phyloP scores from a whole-genome alignment of 331 rosid species.

The Pyracantha coccinea region DNA sequence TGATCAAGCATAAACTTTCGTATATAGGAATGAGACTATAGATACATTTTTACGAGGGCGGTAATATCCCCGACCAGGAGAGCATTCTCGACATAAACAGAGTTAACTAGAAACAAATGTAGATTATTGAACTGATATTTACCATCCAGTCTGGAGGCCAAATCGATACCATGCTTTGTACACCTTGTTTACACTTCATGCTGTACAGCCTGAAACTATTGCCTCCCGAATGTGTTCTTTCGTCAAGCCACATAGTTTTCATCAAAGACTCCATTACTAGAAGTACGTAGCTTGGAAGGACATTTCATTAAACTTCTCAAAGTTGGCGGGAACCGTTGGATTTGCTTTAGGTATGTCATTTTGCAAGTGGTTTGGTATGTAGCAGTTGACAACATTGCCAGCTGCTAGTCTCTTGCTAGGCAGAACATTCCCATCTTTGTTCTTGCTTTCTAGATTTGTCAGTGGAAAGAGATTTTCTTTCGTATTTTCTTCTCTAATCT shows the following conservation, averaged over 20 bases:
- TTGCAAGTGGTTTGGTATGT: constrained; percentile 22
- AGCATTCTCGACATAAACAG: neutral
- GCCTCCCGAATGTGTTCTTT: neutral
- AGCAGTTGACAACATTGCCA: constrained; percentile 11
- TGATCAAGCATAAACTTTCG: neutral
- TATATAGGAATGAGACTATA: constrained; percentile 9
- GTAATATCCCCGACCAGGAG: constrained; percentile 14
- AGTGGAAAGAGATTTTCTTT: constrained; percentile 26
- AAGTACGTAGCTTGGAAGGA: constrained; percentile 25
- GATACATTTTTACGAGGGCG: constrained; percentile 1
- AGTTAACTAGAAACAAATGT: neutral
- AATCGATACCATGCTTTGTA: neutral
- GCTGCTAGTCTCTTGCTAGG: constrained; percentile 12
- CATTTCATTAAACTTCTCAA: constrained; percentile 30
- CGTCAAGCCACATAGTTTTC: neutral
- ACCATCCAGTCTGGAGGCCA: neutral
- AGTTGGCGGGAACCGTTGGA: constrained; percentile 19
- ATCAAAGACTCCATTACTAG: neutral
- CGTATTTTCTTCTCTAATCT: constrained; percentile 25
- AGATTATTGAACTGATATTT: neutral
- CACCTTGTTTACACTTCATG: neutral
- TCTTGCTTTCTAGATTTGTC: constrained; percentile 15
- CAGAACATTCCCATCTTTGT: constrained; percentile 11
- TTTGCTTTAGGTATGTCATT: constrained; percentile 19
- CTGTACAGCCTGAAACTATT: neutral